Conservation (phyloP, 2,329 filamentous ascomycete species). For the Pestalotiopsis fici region DNA sequence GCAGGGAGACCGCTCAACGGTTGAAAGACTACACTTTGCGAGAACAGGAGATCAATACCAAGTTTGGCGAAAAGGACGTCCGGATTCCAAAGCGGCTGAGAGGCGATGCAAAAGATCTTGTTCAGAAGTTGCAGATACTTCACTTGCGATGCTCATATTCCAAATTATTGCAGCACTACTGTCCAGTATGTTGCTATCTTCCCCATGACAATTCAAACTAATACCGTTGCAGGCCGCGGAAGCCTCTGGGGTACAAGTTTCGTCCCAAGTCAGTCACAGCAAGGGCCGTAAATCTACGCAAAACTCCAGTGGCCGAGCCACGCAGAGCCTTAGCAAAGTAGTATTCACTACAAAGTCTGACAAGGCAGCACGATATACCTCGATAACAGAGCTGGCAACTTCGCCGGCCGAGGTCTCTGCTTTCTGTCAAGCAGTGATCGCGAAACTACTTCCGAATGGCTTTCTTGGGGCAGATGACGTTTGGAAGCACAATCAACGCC, state of each 20-base stretch:
- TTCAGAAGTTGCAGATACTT: slow-evolving; percentile 67
- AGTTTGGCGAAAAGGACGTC: slow-evolving; percentile 31
- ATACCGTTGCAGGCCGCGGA: neutral
- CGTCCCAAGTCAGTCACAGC: neutral
- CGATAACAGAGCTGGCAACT: slow-evolving; percentile 69
- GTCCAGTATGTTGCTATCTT: slow-evolving; percentile 49
- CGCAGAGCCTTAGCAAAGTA: slow-evolving; percentile 15
- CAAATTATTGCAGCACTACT: slow-evolving; percentile 80
- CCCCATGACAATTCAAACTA: neutral
- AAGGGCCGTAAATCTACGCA: slow-evolving; percentile 2
- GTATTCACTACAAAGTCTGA: slow-evolving; percentile 17
- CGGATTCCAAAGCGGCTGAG: slow-evolving; percentile 67
- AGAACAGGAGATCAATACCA: slow-evolving; percentile 72
- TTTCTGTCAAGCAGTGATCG: slow-evolving; percentile 79
- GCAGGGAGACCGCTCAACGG: slow-evolving; percentile 66
- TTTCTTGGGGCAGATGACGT: slow-evolving; percentile 69
- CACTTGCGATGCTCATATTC: slow-evolving; percentile 78
- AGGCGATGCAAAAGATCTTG: slow-evolving; percentile 58
- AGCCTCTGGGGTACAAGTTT: neutral
- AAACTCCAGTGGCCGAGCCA: slow-evolving; percentile 13
- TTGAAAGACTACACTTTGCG: slow-evolving; percentile 85
- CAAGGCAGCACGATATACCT: slow-evolving; percentile 41
- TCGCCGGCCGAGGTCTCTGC: slow-evolving; percentile 72
- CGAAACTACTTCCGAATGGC: slow-evolving; percentile 69
- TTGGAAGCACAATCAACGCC: slow-evolving; percentile 59